Evolutionary conservation across 306 rosid genomes (phyloP), one percentile per base, ranked within the genome.

Genomic region (Cucurbita maxima): DNA sequence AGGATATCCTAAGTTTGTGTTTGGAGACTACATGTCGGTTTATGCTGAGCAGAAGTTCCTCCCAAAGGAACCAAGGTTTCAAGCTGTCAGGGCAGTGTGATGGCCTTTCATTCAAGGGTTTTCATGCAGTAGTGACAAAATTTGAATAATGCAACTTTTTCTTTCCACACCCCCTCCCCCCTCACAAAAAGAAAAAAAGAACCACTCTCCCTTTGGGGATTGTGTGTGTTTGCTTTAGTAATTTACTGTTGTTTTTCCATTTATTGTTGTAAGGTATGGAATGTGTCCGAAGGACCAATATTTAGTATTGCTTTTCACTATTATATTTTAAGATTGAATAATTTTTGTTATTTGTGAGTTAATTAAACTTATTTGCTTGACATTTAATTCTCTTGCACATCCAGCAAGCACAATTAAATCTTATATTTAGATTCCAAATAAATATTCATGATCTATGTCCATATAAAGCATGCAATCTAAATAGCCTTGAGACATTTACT

Each of bases 11-110:
- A 85, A 89, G 83, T 94, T 94, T 16, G 79, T 91, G 68, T 94
- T 94, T 72, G 97, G 91, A 51, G 99, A 94, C 80, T 94, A 94
- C 83, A 86, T 94, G 95, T 84, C 90, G 30, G 78, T 94, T 60
- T 94, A 94, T 78, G 92, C 88, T 19, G 81, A 89, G 82, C 96
- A 89, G 81, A 94, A 94, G 90, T 94, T 91, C 83, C 97, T 87
- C 19, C 87, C 95, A 3, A 94, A 94, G 83, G 99, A 88, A 75
- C 99, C 99, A 50, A 89, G 99, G 83, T 94, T 94, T 82, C 85
- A 72, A 72, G 88, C 95, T 58, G 91, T 85, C 66, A 71, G 80
- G 61, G 92, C 97, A 69, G 44, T 82, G 80, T 86, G 81, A 67
- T 19, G 56, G 20, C 40, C 56, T 67, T 22, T 67, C 40, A 11